Base-by-base conservation (phyloP, 148 eudicot genomes). In the Silene uniflora region DNA sequence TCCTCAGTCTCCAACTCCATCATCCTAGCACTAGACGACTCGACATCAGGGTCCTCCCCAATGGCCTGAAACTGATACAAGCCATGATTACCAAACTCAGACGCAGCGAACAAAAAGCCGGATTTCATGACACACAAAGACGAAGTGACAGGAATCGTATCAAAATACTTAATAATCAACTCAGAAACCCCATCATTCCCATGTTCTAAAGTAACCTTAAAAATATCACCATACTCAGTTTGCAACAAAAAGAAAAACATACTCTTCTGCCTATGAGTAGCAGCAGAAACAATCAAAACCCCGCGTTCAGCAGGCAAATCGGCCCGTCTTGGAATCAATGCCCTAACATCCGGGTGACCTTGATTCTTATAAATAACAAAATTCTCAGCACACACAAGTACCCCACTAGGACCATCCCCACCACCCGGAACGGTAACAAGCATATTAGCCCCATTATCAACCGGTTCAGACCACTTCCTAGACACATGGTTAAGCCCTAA, bases 351-450 rank as follows among this genome's bases (percentile, higher is more conserved):
- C 0, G 92, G 88, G 19, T 90, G 96, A 44, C 99, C 99, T 76
- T 90, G 96, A 78, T 95, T 95, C 87, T 95, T 95, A 74, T 95
- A 95, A 73, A 95, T 95, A 1, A 95, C 91, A 71, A 92, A 95
- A 86, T 95, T 95, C 80, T 95, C 99, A 2, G 97, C 97, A 86
- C 99, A 95, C 13, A 95, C 99, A 78, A 95, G 87, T 42, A 92
- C 99, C 54, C 99, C 98, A 81, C 99, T 95, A 0, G 99, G 99
- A 16, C 99, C 97, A 81, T 95, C 97, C 46, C 91, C 99, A 4
- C 97, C 99, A 69, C 99, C 99, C 1, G 98, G 99, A 8, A 95
- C 99, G 0, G 91, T 95, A 11, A 92, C 97, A 67, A 95, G 93
- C 96, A 95, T 82, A 76, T 95, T 95, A 2, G 99, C 99, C 21